A percentile compares a stretch with the other conserved stretches of the same genome.
Evolutionary conservation across 441 rosid genomes (phyloP).

Genomic region (Mallotus japonicus): DNA sequence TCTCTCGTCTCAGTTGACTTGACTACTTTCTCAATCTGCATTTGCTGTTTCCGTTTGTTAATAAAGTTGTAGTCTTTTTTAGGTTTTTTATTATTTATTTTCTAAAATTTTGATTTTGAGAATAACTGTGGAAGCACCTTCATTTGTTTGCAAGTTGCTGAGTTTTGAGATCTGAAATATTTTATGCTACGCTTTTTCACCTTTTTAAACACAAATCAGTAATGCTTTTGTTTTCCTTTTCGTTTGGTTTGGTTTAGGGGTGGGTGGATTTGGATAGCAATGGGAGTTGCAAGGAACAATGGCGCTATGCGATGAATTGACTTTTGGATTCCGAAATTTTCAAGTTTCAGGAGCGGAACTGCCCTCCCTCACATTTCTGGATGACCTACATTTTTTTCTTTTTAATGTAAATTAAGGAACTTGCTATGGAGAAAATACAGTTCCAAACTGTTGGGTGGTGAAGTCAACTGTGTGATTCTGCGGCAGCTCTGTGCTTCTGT

Average conservation of each 20-base stretch:
- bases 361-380: neutral
- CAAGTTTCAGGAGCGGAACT: neutral
- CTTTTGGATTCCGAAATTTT: neutral
- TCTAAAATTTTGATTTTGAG: neutral
- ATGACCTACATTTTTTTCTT: neutral
- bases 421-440: neutral
- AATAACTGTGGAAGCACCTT: neutral
- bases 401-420: neutral
- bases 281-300: neutral
- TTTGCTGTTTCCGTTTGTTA: neutral
- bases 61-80: too few relatives aligned
- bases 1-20: too few relatives aligned
- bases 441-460: neutral
- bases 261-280: neutral
- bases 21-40: neutral
- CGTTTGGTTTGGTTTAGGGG: too few relatives aligned
- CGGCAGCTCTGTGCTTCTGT: neutral
- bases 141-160: neutral
- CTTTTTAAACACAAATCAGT: neutral
- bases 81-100: too few relatives aligned
- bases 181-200: neutral
- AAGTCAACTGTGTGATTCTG: constrained; percentile 1
- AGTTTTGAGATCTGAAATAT: constrained; percentile 18
- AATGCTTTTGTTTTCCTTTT: neutral
- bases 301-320: neutral